Evolutionary conservation across 495 filamentous ascomycete species (phyloP), one percentile per base, ranked within the genome.

Genomic region (Podospora australis): DNA sequence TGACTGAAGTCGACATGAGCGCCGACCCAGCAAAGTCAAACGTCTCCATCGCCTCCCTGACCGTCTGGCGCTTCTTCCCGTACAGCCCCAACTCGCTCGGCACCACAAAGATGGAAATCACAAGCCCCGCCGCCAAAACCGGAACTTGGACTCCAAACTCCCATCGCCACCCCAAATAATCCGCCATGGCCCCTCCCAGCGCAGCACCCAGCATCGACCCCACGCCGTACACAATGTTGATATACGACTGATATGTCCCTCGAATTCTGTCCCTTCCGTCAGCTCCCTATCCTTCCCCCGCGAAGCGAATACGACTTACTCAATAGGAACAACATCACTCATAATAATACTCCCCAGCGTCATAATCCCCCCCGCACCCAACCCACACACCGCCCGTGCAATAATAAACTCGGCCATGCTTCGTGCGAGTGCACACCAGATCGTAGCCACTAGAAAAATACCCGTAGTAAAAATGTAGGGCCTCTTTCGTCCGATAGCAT

Each of bases 301-400:
- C n/a, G n/a, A n/a, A n/a, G n/a, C n/a, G n/a, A n/a, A n/a, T n/a
- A n/a, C n/a, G n/a, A n/a, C n/a, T n/a, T n/a, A n/a, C 49, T 88
- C 82, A 46, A 92, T 78, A 4, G 79, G 84, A 28, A 90, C 81
- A 26, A 89, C 62, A 66, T 90, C 87, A 56, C 80, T 84, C 8
- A 81, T 77, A 5, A 90, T 76, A 45, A 91, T 87, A 39, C 78
- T 78, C 0, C 80, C 82, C 71, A 90, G 78, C 6, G 83, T 77
- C 58, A 87, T 75, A 53, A 86, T 78, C 9, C 85, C 84, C 1
- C 85, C 86, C 3, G 84, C 86, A 9, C 84, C 86, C 6, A 90
- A 62, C 13, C 86, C 87, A 51, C 84, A 88, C 5, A 87, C 67
- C 0, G 85, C 85, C 22, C 87, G 66, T 4, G 85, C 87, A 5